Evolutionary conservation across 257 asterid genomes (phyloP).

Genomic region (Solanum verrucosum): DNA sequence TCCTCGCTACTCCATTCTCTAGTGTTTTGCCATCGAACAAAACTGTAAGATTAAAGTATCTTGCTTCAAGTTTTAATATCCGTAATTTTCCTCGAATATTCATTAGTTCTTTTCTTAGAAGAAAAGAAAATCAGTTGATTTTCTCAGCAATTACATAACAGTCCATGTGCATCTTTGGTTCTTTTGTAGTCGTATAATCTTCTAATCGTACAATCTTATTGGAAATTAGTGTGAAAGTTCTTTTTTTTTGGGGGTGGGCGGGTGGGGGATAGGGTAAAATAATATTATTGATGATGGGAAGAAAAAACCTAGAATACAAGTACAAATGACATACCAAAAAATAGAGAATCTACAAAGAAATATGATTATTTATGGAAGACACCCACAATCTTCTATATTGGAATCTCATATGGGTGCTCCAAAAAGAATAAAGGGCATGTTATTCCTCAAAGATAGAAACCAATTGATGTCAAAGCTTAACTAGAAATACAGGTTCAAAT

Average conservation of each 20-base stretch:
- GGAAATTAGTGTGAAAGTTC: neutral
- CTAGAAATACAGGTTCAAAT: neutral
- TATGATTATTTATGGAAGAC: neutral
- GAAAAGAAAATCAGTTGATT: neutral
- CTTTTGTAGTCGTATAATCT: neutral
- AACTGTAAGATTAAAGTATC: neutral
- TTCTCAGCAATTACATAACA: neutral
- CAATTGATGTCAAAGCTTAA: neutral
- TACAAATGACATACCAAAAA: neutral
- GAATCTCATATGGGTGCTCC: neutral
- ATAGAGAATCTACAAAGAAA: neutral
- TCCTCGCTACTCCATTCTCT: neutral
- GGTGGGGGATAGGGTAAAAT: neutral
- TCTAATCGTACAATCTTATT: neutral
- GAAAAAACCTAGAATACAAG: neutral
- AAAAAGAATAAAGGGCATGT: neutral
- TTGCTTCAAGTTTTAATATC: neutral
- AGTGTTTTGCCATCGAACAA: neutral
- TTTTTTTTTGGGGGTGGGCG: too few relatives aligned
- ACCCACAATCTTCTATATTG: neutral
- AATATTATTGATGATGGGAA: neutral
- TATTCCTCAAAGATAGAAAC: neutral
- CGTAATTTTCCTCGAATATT: neutral
- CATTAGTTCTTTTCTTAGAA: neutral
- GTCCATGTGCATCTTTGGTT: neutral